A percentile compares a stretch with the other conserved stretches of the same genome.
Evolutionary conservation across 1,139 yeast genomes (phyloP).

Genomic region (Hanseniaspora uvarum): DNA sequence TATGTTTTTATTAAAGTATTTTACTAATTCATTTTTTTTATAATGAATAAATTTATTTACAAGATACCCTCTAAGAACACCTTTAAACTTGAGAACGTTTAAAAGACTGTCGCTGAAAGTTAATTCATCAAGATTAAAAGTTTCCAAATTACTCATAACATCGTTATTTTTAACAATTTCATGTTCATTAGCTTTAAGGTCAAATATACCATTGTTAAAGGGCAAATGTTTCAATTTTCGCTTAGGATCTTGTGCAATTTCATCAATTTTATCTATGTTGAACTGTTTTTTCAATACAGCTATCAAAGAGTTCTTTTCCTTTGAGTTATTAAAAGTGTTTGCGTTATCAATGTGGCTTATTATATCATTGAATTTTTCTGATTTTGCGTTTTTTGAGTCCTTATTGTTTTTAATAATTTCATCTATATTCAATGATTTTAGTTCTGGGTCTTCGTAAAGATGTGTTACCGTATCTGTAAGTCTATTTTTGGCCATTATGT

Average conservation of each 20-base stretch:
- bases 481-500: neutral
- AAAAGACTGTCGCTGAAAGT: neutral
- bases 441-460: neutral
- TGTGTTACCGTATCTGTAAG: neutral
- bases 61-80: neutral
- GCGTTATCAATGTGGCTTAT: neutral
- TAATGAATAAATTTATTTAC: neutral
- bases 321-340: neutral
- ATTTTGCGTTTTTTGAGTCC: too few relatives aligned
- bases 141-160: neutral
- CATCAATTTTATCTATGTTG: neutral
- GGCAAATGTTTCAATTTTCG: neutral
- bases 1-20: neutral
- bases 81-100: neutral
- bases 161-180: neutral
- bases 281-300: neutral
- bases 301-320: neutral
- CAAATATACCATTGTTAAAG: neutral
- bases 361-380: neutral
- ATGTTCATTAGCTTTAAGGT: neutral
- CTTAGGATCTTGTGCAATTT: neutral
- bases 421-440: neutral
- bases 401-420: neutral
- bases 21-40: neutral
- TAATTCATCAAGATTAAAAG: neutral